A percentile compares a stretch with the other conserved stretches of the same genome.
Evolutionary conservation across 2,329 filamentous ascomycete genomes (phyloP).

Genomic region (Lachnellula hyalina): DNA sequence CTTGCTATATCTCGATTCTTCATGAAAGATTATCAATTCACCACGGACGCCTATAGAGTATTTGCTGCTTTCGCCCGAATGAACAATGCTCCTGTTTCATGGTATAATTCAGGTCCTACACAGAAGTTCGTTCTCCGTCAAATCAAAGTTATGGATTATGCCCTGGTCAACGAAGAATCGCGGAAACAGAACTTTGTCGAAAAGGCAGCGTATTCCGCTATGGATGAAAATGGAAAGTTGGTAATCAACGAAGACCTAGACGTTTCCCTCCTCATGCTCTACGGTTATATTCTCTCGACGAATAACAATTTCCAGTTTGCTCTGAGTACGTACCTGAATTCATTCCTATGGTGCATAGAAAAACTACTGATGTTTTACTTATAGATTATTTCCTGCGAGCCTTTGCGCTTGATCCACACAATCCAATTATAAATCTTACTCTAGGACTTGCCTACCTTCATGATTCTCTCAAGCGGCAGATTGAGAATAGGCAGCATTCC

Average conservation of each 20-base stretch:
- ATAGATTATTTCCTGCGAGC: conserved; percentile 80
- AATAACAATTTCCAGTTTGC: conserved; percentile 80
- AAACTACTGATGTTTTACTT: background rate
- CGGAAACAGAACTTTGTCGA: conserved; percentile 41
- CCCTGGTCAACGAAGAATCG: conserved; percentile 49
- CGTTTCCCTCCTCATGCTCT: conserved; percentile 76
- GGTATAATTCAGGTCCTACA: conserved; percentile 74
- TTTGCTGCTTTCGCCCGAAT: conserved; percentile 74
- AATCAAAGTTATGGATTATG: conserved; percentile 81
- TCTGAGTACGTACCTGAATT: conserved; percentile 50
- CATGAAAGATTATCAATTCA: conserved; percentile 74
- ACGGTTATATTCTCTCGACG: conserved; percentile 82
- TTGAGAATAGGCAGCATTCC: conserved; percentile 83
- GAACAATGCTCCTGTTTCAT: conserved; percentile 65
- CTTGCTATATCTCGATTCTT: conserved; percentile 72
- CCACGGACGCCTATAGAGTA: conserved; percentile 77
- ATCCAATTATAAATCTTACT: conserved; percentile 73
- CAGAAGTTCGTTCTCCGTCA: conserved; percentile 91
- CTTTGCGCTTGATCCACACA: conserved; percentile 66
- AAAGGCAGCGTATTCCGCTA: conserved; percentile 35
- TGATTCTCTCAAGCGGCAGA: conserved; percentile 81
- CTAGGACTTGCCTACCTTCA: conserved; percentile 84
- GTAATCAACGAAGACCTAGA: conserved; percentile 49
- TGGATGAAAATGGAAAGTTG: conserved; percentile 31
- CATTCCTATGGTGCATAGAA: background rate